Base-by-base conservation (phyloP, 148 eudicot genomes). In the Spergularia marina region DNA sequence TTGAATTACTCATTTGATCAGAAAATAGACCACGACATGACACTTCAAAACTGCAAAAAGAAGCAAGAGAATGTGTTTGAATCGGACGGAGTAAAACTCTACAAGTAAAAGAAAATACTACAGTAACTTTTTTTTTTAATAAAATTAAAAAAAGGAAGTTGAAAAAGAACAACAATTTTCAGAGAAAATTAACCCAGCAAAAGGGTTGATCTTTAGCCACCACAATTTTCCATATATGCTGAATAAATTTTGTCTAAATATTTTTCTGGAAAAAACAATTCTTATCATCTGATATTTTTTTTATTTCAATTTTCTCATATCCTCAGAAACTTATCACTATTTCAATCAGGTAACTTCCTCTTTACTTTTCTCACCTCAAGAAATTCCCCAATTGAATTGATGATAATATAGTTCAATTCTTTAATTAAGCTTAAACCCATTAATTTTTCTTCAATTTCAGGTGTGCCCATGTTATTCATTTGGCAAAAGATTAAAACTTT, bases 141-240 rank as follows among this genome's bases (percentile, higher is more conserved):
- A 23, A 41, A 60, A 18, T 10, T 5, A 39, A 12, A 58, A 11
- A 20, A 59, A 39, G 20, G 57, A 55, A 40, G 41, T 9, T 9
- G 13, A 39, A 17, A 66, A 6, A 40, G 41, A 66, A 41, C 16
- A 40, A 66, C 7, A 66, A 7, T 58, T 71, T 34, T 6, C 53
- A 39, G 17, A 41, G 41, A 60, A 75, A 74, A 74, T 34, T 54
- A 14, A 63, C 34, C 69, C 51, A 53, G 59, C 68, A 59, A 53
- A 17, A 18, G 59, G 36, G 14, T 61, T 73, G 18, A 79, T 82
- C 70, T 72, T 40, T 72, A 61, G 47, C 78, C 82, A 79, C 82
- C 78, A 74, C 74, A 74, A 59, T 79, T 79, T 47, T 62, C 41
- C n/a, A 21, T 41, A 68, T 74, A 53, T n/a, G 53, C 57, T 57